Evolutionary conservation across 768 basidiomycete species (phyloP).

Genomic region (Fomitopsis serialis): DNA sequence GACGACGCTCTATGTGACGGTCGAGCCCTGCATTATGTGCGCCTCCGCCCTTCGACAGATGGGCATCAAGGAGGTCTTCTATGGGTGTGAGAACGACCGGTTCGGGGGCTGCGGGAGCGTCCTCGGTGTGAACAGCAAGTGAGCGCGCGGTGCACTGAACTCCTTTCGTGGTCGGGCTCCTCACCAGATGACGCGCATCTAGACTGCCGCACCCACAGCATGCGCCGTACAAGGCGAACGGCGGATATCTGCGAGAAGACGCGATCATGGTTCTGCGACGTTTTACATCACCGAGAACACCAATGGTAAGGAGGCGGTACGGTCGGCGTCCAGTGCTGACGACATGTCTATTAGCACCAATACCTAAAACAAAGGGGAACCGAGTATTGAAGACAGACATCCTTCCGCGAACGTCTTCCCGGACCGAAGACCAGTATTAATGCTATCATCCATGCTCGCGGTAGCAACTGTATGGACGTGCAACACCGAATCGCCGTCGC

Average conservation of each 20-base stretch:
- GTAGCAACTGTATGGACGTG: too few relatives aligned
- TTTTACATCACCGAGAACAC: slow-evolving; percentile 86
- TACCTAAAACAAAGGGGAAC: slow-evolving; percentile 82
- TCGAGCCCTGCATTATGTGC: slow-evolving; percentile 99
- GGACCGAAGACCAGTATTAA: background rate
- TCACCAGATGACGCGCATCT: background rate
- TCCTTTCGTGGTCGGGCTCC: background rate
- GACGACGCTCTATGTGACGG: slow-evolving; percentile 93
- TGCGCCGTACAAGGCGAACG: slow-evolving; percentile 65
- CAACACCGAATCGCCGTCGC: too few relatives aligned
- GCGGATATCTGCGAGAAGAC: slow-evolving; percentile 43
- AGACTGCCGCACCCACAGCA: slow-evolving; percentile 73
- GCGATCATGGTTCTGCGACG: slow-evolving; percentile 56
- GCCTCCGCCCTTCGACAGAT: slow-evolving; percentile 92
- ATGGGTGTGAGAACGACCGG: slow-evolving; percentile 91
- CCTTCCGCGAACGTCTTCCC: slow-evolving; percentile 12
- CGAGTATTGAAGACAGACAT: slow-evolving; percentile 85
- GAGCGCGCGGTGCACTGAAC: slow-evolving; percentile 19
- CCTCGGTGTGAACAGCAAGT: slow-evolving; percentile 79
- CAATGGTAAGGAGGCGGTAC: slow-evolving; percentile 56
- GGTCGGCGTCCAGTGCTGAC: slow-evolving; percentile 4
- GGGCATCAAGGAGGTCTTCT: slow-evolving; percentile 86
- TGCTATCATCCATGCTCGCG: too few relatives aligned
- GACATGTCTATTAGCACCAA: slow-evolving; percentile 55
- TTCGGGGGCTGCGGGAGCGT: slow-evolving; percentile 98